phyloP scores from a whole-genome alignment of 306 rosid genomes.

The Quercus parvula region DNA sequence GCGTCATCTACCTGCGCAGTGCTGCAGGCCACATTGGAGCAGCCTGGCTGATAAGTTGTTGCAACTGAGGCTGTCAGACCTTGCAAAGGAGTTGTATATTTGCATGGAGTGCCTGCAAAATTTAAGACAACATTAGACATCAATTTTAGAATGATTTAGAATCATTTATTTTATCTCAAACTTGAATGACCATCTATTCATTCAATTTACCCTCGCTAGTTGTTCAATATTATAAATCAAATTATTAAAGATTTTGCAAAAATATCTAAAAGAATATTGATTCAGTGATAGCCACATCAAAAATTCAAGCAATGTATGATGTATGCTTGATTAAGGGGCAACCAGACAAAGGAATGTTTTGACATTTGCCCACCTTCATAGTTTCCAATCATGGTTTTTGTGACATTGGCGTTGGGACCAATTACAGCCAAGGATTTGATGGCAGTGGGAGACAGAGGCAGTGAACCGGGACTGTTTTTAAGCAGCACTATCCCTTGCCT shows the following conservation, averaged over 20 bases:
- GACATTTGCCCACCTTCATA: conserved; percentile 60
- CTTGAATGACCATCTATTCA: conserved; percentile 8
- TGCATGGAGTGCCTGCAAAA: conserved; percentile 84
- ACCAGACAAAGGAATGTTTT: conserved; percentile 3
- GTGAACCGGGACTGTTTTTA: conserved; percentile 56
- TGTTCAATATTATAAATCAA: not conserved
- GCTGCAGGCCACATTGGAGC: conserved; percentile 64
- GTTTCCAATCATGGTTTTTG: conserved; percentile 85
- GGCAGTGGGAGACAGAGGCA: conserved; percentile 68
- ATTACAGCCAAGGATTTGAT: conserved; percentile 83
- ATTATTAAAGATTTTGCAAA: not conserved
- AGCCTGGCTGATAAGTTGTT: conserved; percentile 67
- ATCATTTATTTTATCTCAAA: not conserved
- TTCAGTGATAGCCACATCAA: not conserved
- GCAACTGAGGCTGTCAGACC: conserved; percentile 69
- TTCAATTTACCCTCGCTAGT: not conserved
- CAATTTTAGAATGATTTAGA: not conserved
- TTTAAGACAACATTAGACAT: not conserved
- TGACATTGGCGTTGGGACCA: conserved; percentile 93
- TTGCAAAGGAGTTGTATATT: conserved; percentile 76
- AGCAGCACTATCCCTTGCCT: conserved; percentile 97
- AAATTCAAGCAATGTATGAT: not conserved
- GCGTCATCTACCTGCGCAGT: conserved; percentile 68
- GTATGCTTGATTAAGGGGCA: not conserved
- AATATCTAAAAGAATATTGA: not conserved